These are phyloP conservation scores for Dictyostelium purpureum DNA, from an alignment of 78 protist genomes.

Conservation along the genomic window DNA sequence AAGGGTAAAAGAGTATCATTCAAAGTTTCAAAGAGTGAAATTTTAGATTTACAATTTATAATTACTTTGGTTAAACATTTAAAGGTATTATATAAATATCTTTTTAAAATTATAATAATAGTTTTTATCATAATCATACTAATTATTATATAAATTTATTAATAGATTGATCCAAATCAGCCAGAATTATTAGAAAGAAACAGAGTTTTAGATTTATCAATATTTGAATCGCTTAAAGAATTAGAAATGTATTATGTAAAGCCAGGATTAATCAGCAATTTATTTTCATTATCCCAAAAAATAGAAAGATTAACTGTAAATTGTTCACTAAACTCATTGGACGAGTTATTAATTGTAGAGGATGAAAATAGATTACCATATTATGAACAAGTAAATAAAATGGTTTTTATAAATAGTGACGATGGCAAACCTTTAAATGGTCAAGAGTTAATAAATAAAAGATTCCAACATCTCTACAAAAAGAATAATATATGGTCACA, in stretches of 20 bases:
- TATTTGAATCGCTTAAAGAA: constrained; percentile 18
- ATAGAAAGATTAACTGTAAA: constrained; percentile 7
- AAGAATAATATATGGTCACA: constrained; percentile 50
- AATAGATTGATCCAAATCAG: constrained; percentile 46
- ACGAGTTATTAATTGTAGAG: constrained; percentile 54
- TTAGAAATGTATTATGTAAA: constrained; percentile 34
- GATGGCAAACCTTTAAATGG: neutral
- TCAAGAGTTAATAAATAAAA: neutral
- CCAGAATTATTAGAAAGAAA: constrained; percentile 39
- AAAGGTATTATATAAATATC: neutral
- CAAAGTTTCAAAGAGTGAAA: constrained; percentile 21
- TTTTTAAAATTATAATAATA: neutral
- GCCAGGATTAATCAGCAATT: constrained; percentile 54
- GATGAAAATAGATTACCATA: constrained; percentile 34
- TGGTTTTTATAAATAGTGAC: neutral
- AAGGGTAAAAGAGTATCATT: constrained; percentile 55
- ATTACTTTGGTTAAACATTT: constrained; percentile 16
- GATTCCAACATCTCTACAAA: constrained; percentile 45
- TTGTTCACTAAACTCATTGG: constrained; percentile 45
- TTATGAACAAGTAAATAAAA: neutral
- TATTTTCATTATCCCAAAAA: constrained; percentile 1
- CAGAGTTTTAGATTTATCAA: constrained; percentile 8
- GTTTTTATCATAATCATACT: too few relatives aligned
- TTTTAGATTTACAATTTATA: constrained; percentile 40
- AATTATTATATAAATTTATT: too few relatives aligned